Base-by-base conservation (phyloP, 2,329 filamentous ascomycete genomes). In the Cladosporium velox region DNA sequence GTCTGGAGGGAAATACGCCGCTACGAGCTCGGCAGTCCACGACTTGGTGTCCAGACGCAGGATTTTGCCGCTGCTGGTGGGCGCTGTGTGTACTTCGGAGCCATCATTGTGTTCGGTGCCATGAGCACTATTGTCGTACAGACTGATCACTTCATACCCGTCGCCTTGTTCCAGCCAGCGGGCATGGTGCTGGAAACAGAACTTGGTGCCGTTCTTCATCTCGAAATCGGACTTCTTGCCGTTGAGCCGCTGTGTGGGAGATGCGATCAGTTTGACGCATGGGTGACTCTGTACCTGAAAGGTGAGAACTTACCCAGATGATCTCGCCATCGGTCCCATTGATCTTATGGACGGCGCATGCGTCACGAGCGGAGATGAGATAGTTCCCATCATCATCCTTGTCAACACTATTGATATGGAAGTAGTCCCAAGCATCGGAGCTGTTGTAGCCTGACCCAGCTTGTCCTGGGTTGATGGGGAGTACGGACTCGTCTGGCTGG, bases 391-490 rank as follows among this genome's bases (percentile, higher is more conserved):
- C 71, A 0, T 72, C 67, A 58, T 80, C 79, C 70, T 84, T 84
- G 71, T 84, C 82, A 38, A 86, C 74, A 58, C 82, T 82, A 73
- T 85, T 84, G 73, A 86, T 81, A 72, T 85, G 83, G 72, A 83
- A 83, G 72, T 79, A 84, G 68, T 84, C 82, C 74, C 78, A 84
- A 0, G 80, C 78, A 28, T 78, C 77, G 57, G 72, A 70, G 32
- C 75, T 73, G 26, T 77, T 75, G 67, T 80, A 70, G 24, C 79
- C 80, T n/a, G 77, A 77, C n/a, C 80, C 80, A 24, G 79, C 67
- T 7, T 66, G 68, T 28, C 67, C 67, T 15, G 65, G 67, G 35
- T 76, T 74, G 34, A 73, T 71, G 14, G 79, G 76, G 57, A 71
- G 74, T 30, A 68, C 63, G 32, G 57, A 59, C 79, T 81, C 81